Evolutionary conservation across 2,329 filamentous ascomycete genomes (phyloP), one percentile per base, ranked within the genome.

Genomic region (Didymella glomerata): DNA sequence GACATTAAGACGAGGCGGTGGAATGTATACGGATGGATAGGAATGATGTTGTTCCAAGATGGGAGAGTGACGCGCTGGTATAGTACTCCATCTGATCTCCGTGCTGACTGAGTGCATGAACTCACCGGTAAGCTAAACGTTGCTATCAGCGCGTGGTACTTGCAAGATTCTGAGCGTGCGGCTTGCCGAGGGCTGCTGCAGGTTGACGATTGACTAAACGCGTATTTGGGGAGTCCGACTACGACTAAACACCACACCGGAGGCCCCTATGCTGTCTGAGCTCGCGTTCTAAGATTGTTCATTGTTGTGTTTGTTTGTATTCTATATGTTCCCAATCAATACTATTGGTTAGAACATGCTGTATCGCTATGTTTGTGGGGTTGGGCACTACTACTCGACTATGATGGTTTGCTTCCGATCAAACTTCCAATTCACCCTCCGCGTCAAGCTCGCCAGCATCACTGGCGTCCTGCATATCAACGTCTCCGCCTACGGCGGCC

Each of bases 371-470:
- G 38, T 22, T 41, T 41, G 9, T 10, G 10, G 22, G 8, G n/a
- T 4, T 20, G 18, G 8, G 20, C 20, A 25, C 20, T 11, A 24
- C 4, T 24, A 25, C 10, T 14, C 9, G 7, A 2, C 3, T 9
- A 6, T 22, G 27, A 11, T 46, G 4, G n/a, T 30, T 7, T 36
- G 14, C 46, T 25, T 10, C 11, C 34, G 16, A 13, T 52, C 44
- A 38, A 22, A 28, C 64, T 16, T 71, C 67, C 36, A 63, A 48
- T 27, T 73, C 69, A 4, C 68, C 66, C 42, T 72, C 68, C 2
- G 68, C 66, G 46, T 72, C 68, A n/a, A 34, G 9, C 14, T 65
- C 46, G 16, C 63, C 59, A 20, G 55, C 64, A 20, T 62, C 53
- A 18, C 61, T 45, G 11, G 47, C 53, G 53, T 67, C 64, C 10